These are phyloP conservation scores for Bidens hawaiensis DNA, from an alignment of 140 eudicot species.

Conservation along the genomic window DNA sequence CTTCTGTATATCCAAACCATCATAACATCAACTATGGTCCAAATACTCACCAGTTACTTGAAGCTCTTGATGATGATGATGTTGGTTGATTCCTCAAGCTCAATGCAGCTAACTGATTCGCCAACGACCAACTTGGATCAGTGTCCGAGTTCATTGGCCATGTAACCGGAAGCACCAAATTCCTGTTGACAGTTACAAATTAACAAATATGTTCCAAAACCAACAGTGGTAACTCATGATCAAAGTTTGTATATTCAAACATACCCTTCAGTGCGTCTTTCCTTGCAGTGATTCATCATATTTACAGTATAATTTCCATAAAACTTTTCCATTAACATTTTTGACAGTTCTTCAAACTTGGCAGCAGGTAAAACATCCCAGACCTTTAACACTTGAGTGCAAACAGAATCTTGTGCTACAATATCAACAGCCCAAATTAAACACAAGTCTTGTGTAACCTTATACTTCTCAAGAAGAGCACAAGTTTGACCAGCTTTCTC, in stretches of 20 bases:
- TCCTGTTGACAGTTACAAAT: slow-evolving; percentile 29
- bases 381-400: slow-evolving; percentile 50
- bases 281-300: slow-evolving; percentile 45
- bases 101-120: slow-evolving; percentile 27
- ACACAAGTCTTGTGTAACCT: slow-evolving; percentile 22
- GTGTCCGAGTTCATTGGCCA: slow-evolving; percentile 39
- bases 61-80: slow-evolving; percentile 18
- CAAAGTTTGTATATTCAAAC: not conserved
- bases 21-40: not conserved
- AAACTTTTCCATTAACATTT: slow-evolving; percentile 15
- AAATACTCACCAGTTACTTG: slow-evolving; percentile 20
- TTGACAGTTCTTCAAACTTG: slow-evolving; percentile 32
- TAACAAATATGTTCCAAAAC: not conserved
- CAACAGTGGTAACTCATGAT: not conserved
- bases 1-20: not conserved
- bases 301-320: slow-evolving; percentile 39
- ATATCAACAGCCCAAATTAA: slow-evolving; percentile 58
- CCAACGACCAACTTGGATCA: slow-evolving; percentile 32
- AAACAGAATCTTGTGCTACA: slow-evolving; percentile 28
- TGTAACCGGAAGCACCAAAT: slow-evolving; percentile 39
- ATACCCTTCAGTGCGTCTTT: slow-evolving; percentile 43
- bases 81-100: slow-evolving; percentile 12
- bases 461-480: slow-evolving; percentile 28
- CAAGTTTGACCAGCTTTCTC: slow-evolving; percentile 14
- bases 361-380: slow-evolving; percentile 37